These are phyloP conservation scores for Rhodotorula toruloides DNA, from an alignment of 768 basidiomycete species.

Conservation along the genomic window DNA sequence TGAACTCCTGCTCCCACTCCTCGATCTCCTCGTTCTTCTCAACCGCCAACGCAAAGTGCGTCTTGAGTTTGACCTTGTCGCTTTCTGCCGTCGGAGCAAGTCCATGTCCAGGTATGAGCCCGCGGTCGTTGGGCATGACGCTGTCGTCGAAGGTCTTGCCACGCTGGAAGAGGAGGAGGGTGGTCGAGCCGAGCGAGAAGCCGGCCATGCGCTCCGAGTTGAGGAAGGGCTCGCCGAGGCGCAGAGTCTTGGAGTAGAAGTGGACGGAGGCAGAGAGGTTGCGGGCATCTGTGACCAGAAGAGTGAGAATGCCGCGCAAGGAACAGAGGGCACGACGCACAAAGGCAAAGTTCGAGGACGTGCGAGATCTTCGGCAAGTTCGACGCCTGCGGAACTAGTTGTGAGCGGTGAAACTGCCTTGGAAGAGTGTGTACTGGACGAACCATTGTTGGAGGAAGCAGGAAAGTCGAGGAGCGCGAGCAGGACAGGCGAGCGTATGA, in stretches of 20 bases:
- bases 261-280: conserved; percentile 18
- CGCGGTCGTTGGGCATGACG: background rate
- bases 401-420: too few species aligned
- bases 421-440: too few species aligned
- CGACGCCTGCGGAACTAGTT: conserved; percentile 1
- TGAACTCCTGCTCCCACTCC: conserved; percentile 12
- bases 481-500: too few species aligned
- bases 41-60: conserved; percentile 33
- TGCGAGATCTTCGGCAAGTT: conserved; percentile 25
- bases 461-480: too few species aligned
- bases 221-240: conserved; percentile 22
- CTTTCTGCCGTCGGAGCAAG: background rate
- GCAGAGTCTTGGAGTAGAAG: conserved; percentile 19
- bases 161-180: conserved; percentile 30
- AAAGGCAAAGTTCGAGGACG: conserved; percentile 34
- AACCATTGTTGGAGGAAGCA: too few species aligned
- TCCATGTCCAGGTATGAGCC: conserved; percentile 22
- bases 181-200: conserved; percentile 19
- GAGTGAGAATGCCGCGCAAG: background rate
- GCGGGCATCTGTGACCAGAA: conserved; percentile 4
- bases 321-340: background rate
- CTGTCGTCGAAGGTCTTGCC: background rate
- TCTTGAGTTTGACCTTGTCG: conserved; percentile 7
- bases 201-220: conserved; percentile 20
- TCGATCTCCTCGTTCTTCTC: conserved; percentile 23